Base-by-base conservation (phyloP, 768 basidiomycete genomes). In the Amylocystis lapponica region DNA sequence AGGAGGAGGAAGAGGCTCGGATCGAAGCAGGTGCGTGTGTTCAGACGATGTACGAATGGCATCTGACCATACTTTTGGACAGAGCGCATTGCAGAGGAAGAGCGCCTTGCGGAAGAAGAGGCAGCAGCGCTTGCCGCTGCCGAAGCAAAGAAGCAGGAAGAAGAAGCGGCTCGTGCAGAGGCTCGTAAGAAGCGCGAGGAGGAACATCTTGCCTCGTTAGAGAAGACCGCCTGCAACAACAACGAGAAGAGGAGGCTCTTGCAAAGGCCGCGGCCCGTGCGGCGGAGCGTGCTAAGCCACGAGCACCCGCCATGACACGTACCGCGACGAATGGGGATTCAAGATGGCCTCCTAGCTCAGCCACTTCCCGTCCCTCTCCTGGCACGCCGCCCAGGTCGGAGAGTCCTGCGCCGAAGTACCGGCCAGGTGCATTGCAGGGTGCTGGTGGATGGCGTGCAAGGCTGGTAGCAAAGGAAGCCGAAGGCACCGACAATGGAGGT, bases 211-310 rank as follows among this genome's bases (percentile, higher is more conserved):
- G 76, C 72, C 13, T 70, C 68, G 0, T 14, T 62, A 12, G 80
- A 86, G 43, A 62, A 73, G 21, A 79, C 78, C 77, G 74, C n/a
- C 65, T 71, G 38, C 83, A 78, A 49, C 65, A 63, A 11, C 75
- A 80, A 51, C 74, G 82, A 29, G 86, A 86, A 53, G 79, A 81
- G n/a, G 84, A 86, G 47, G 84, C 85, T 10, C 31, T 49, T n/a
- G 49, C 67, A 40, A 67, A 72, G 45, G 17, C 22, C 27, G 66
- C 19, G 47, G 56, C 66, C 14, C 76, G 78, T 39, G 64, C 67
- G 4, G 54, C 65, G 7, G 64, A 59, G 26, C 48, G 53, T 39
- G 60, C 55, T 30, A 46, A 69, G 72, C 46, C 68, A 63, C 41
- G 49, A 48, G 26, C 60, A 25, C 36, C 56, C 37, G 57, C 53